Evolutionary conservation across 2,329 filamentous ascomycete species (phyloP).

Genomic region (Didymella lethalis): DNA sequence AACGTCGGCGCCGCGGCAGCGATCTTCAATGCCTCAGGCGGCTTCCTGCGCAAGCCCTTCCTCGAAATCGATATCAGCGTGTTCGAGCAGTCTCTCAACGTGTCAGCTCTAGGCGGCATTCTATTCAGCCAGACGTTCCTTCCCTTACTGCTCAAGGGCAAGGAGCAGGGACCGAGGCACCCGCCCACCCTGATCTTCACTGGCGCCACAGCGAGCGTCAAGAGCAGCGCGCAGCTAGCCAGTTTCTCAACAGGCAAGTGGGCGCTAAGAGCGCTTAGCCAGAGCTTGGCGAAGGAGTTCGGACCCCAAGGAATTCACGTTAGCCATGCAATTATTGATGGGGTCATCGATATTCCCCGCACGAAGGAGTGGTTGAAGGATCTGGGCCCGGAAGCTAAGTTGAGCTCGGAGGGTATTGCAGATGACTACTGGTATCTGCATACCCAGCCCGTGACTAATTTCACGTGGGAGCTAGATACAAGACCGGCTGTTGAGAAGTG

Average conservation of each 20-base stretch:
- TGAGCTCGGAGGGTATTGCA: constrained; percentile 80
- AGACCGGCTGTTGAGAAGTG: constrained; percentile 86
- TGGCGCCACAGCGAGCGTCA: constrained; percentile 81
- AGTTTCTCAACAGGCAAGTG: constrained; percentile 83
- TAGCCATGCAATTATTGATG: constrained; percentile 82
- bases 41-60: constrained; percentile 67
- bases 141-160: constrained; percentile 72
- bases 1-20: constrained; percentile 63
- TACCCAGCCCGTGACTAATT: constrained; percentile 78
- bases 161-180: constrained; percentile 59
- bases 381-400: constrained; percentile 69
- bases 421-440: constrained; percentile 87
- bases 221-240: constrained; percentile 73
- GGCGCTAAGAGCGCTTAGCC: constrained; percentile 74
- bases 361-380: constrained; percentile 68
- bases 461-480: constrained; percentile 83
- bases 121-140: constrained; percentile 76
- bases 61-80: constrained; percentile 67
- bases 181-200: constrained; percentile 86
- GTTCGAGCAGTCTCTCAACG: constrained; percentile 60
- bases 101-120: constrained; percentile 69
- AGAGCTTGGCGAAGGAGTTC: constrained; percentile 83
- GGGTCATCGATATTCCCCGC: constrained; percentile 80
- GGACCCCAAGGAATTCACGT: constrained; percentile 85
- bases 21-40: constrained; percentile 73